Evolutionary conservation across 805 yeast species (phyloP).

Genomic region (Ogataea ganodermae): DNA sequence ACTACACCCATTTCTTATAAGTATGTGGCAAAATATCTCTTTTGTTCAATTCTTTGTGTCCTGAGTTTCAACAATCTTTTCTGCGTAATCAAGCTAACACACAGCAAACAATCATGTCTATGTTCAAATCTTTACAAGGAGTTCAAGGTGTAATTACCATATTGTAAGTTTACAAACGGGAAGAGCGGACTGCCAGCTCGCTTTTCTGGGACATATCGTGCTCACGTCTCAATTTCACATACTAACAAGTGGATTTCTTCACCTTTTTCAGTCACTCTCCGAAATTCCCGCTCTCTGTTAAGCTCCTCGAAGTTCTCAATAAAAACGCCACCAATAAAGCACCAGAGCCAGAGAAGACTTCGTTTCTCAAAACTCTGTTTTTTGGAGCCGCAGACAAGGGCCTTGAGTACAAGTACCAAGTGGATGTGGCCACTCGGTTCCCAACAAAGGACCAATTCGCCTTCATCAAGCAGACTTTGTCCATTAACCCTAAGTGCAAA

Average conservation of each 20-base stretch:
- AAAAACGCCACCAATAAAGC: slow-evolving; percentile 13
- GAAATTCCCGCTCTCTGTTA: slow-evolving; percentile 21
- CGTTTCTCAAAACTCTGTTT: slow-evolving; percentile 9
- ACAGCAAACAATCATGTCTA: slow-evolving; percentile 39
- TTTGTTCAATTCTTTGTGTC: neutral
- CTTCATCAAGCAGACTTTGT: slow-evolving; percentile 29
- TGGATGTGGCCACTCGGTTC: slow-evolving; percentile 24
- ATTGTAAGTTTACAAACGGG: slow-evolving; percentile 32
- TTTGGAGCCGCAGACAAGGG: slow-evolving; percentile 20
- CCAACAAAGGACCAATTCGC: slow-evolving; percentile 38
- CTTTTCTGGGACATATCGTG: neutral
- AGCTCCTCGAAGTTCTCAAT: slow-evolving; percentile 7
- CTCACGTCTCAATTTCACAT: neutral
- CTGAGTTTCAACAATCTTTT: no score
- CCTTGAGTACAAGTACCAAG: slow-evolving; percentile 23
- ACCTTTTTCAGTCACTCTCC: slow-evolving; percentile 30
- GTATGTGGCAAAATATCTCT: neutral
- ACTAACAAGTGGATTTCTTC: no score
- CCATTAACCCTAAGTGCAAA: slow-evolving; percentile 32
- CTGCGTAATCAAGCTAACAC: neutral
- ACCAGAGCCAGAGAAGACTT: slow-evolving; percentile 2
- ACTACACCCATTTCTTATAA: neutral
- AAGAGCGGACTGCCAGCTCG: neutral
- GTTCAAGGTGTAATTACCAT: slow-evolving; percentile 49
- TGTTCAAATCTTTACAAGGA: slow-evolving; percentile 47